A percentile compares a stretch with the other conserved stretches of the same genome.
Evolutionary conservation across 306 rosid genomes (phyloP).

Genomic region (Dryas alaskensis): DNA sequence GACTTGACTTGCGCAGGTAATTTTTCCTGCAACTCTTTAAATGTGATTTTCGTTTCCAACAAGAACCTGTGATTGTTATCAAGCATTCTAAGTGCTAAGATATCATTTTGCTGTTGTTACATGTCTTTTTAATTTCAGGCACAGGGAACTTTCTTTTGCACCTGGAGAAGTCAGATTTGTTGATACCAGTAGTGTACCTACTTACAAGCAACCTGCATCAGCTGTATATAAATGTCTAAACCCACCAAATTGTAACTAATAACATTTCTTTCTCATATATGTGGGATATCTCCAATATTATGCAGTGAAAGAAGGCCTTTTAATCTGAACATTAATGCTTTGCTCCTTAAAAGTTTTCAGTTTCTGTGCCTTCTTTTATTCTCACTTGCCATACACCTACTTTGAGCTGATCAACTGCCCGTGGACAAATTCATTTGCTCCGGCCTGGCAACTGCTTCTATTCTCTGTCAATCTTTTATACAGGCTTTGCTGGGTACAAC

Average conservation of each 20-base stretch:
- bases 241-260: conserved; percentile 72
- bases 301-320: no score
- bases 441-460: not conserved
- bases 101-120: not conserved
- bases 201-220: conserved; percentile 84
- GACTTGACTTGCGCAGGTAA: conserved; percentile 86
- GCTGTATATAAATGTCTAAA: conserved; percentile 78
- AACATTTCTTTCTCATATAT: not conserved
- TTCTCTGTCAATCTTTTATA: no score
- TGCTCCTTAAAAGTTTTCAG: not conserved
- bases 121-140: conserved; percentile 54
- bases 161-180: conserved; percentile 94
- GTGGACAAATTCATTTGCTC: not conserved
- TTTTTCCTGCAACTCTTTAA: not conserved
- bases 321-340: not conserved
- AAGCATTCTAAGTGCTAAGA: not conserved
- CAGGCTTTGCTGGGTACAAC: no score
- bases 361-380: not conserved
- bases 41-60: not conserved
- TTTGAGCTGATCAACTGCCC: not conserved
- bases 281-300: no score
- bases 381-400: not conserved
- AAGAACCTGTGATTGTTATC: not conserved
- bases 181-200: conserved; percentile 68
- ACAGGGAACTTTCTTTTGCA: conserved; percentile 71